Base-by-base conservation (phyloP, 192 early-diverging fungal genomes). In the Gigaspora rosea region DNA sequence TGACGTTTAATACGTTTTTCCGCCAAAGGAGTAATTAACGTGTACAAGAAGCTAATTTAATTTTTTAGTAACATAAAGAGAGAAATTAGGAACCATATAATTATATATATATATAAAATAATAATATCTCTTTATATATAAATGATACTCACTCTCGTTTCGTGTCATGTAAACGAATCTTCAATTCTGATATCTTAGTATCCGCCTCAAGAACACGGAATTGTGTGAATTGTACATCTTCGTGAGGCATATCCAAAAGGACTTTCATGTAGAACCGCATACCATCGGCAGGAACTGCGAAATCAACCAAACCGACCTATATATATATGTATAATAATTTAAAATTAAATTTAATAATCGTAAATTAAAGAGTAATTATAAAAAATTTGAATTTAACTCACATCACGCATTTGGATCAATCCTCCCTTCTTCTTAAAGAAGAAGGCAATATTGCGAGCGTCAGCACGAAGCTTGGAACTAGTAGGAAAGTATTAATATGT, bases 361-460 rank as follows among this genome's bases (percentile, higher is more conserved):
- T 32, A 16, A 20, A 0, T 33, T 10, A 50, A 35, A 7, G 10
- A 18, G 13, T 8, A n/a, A 1, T 58, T 62, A 48, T 46, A 48
- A 15, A 4, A 15, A 59, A 12, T 5, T 57, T 35, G 15, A 16
- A 18, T 16, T 2, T 15, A 18, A 64, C 74, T 63, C 41, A 76
- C 63, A 61, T 90, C 89, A 41, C 57, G 71, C 50, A 88, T 68
- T 48, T 75, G 70, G 52, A 86, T 83, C 62, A 90, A 79, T 16
- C 87, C 87, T 13, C 76, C 75, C 80, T 90, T 90, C 72, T 84
- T 82, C 64, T 75, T 78, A 78, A 77, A 86, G 63, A 83, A 89
- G 66, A 90, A 90, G 0, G 85, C 80, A 20, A 89, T 86, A 67
- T 90, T 88, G n/a, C 80, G 76, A 35, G 87, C 81, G 59, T 90